A percentile compares a stretch with the other conserved stretches of the same genome.
Evolutionary conservation across 805 yeast genomes (phyloP).

Genomic region (Ogataea naganishii): DNA sequence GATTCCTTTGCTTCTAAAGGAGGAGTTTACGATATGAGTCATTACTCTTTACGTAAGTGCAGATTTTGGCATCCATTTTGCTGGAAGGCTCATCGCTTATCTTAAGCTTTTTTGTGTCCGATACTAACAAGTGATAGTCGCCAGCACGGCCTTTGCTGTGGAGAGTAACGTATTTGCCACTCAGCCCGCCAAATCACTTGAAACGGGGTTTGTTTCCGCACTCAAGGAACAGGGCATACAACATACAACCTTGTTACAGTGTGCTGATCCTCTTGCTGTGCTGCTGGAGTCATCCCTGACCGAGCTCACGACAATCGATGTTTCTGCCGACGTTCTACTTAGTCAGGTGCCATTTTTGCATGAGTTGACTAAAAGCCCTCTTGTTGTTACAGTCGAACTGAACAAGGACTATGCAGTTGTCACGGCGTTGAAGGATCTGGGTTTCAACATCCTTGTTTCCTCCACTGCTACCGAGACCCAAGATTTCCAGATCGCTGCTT

Average conservation of each 20-base stretch:
- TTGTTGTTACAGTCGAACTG: conserved; percentile 58
- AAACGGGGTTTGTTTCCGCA: conserved; percentile 22
- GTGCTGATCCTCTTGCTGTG: conserved; percentile 46
- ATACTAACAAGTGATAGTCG: no score
- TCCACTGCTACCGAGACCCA: conserved; percentile 44
- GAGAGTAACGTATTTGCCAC: conserved; percentile 32
- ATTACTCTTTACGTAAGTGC: no score
- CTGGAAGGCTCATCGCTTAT: no score
- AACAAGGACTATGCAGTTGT: conserved; percentile 59
- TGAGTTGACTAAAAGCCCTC: conserved; percentile 29
- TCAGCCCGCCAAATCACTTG: conserved; percentile 37
- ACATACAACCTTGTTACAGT: conserved; percentile 22
- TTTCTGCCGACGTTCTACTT: conserved; percentile 46
- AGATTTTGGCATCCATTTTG: no score
- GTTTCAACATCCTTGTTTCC: conserved; percentile 60
- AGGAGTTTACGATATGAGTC: no score
- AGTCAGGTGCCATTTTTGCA: conserved; percentile 51
- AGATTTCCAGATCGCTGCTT: conserved; percentile 49
- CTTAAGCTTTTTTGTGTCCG: no score
- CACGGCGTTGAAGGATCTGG: conserved; percentile 66
- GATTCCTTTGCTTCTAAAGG: no score
- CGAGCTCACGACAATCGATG: conserved; percentile 34
- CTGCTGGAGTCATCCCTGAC: conserved; percentile 25
- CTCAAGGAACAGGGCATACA: conserved; percentile 11
- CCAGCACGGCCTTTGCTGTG: conserved; percentile 6